Evolutionary conservation across 306 rosid genomes (phyloP).

Genomic region (Calophaca sinica): DNA sequence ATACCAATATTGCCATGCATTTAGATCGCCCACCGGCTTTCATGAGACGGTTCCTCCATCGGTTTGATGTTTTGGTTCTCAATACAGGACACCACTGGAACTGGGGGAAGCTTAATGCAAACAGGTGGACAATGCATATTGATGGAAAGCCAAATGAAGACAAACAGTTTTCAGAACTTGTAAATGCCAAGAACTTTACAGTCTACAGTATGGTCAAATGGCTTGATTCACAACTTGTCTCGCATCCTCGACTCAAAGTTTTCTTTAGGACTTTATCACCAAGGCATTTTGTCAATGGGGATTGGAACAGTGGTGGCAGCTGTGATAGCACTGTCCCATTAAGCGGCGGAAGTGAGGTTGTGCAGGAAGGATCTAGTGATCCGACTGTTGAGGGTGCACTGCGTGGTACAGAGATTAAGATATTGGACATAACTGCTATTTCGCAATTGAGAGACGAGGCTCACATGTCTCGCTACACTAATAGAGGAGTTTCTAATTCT

Average conservation of each 20-base stretch:
- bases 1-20: constrained; percentile 75
- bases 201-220: constrained; percentile 65
- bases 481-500: constrained; percentile 55
- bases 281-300: constrained; percentile 77
- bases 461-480: constrained; percentile 73
- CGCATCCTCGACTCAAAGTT: constrained; percentile 68
- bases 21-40: constrained; percentile 85
- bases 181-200: constrained; percentile 72
- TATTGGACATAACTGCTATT: constrained; percentile 78
- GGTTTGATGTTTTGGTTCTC: constrained; percentile 76
- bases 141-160: constrained; percentile 68
- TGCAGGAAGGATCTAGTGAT: constrained; percentile 70
- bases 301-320: constrained; percentile 87
- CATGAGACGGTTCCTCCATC: constrained; percentile 63
- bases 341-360: constrained; percentile 66
- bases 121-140: constrained; percentile 79
- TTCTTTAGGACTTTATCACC: constrained; percentile 92
- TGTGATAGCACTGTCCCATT: constrained; percentile 75
- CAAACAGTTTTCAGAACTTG: constrained; percentile 57
- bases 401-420: constrained; percentile 71
- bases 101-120: constrained; percentile 71
- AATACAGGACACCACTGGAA: constrained; percentile 97
- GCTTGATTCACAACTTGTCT: constrained; percentile 78
- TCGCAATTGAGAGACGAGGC: constrained; percentile 85
- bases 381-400: constrained; percentile 61